Conservation (phyloP, 768 basidiomycete genomes). For the Psilocybe sp. region DNA sequence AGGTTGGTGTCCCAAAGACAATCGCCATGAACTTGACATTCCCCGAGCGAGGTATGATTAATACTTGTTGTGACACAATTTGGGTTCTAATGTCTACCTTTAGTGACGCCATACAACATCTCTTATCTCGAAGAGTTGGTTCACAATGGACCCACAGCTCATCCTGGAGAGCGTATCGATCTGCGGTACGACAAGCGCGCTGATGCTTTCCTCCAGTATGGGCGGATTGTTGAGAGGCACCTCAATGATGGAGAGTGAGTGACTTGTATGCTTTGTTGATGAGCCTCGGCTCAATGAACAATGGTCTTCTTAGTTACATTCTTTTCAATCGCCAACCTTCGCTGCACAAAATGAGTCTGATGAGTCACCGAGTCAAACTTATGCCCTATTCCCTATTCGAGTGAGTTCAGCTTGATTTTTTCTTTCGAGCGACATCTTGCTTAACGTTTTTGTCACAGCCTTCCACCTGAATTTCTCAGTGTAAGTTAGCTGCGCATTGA, state of each 20-base stretch:
- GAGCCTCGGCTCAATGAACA: slow-evolving; percentile 3
- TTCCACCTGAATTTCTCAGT: slow-evolving; percentile 98
- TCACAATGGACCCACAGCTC: slow-evolving; percentile 88
- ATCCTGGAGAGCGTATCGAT: slow-evolving; percentile 97
- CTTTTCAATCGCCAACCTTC: slow-evolving; percentile 98
- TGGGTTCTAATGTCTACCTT: not conserved
- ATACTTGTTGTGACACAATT: not conserved
- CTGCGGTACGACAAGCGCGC: slow-evolving; percentile 94
- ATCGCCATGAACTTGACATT: slow-evolving; percentile 98
- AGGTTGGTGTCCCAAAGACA: slow-evolving; percentile 92
- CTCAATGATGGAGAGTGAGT: slow-evolving; percentile 97
- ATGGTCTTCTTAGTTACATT: slow-evolving; percentile 56
- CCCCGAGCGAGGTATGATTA: slow-evolving; percentile 82
- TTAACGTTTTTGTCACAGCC: slow-evolving; percentile 41
- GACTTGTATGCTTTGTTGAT: not conserved
- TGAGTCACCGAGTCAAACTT: slow-evolving; percentile 95
- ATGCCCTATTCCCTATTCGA: slow-evolving; percentile 94
- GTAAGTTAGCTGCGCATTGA: slow-evolving; percentile 47
- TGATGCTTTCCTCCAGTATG: slow-evolving; percentile 93
- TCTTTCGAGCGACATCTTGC: slow-evolving; percentile 7
- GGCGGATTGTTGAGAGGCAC: slow-evolving; percentile 98
- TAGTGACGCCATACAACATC: slow-evolving; percentile 98
- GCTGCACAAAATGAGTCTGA: slow-evolving; percentile 99
- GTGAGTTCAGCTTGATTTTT: slow-evolving; percentile 3
- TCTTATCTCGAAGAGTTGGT: slow-evolving; percentile 92